Evolutionary conservation across 1,139 yeast species (phyloP).

Genomic region (Taphrina sp.): DNA sequence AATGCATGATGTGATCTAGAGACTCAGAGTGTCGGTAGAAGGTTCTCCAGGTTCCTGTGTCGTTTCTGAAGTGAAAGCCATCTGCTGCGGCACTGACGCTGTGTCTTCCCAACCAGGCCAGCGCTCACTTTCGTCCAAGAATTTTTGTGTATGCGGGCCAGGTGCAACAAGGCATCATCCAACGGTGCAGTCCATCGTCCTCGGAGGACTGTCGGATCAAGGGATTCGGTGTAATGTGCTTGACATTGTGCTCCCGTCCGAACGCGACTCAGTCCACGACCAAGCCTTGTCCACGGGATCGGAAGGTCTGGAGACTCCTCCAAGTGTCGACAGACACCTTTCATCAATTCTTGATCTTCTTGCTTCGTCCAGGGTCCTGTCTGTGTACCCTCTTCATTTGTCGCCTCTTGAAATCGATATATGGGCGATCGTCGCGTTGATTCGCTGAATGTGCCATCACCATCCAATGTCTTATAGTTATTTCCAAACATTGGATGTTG

Average conservation of each 20-base stretch:
- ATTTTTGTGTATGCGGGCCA: slow-evolving; percentile 72
- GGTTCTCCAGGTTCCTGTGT: too few relatives aligned
- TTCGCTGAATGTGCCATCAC: too few relatives aligned
- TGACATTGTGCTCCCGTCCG: slow-evolving; percentile 96
- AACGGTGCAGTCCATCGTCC: slow-evolving; percentile 81
- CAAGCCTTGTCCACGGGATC: slow-evolving; percentile 24
- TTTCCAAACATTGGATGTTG: too few relatives aligned
- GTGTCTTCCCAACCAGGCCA: slow-evolving; percentile 2
- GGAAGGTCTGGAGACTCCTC: too few relatives aligned
- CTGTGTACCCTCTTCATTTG: too few relatives aligned
- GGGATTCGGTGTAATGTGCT: slow-evolving; percentile 80
- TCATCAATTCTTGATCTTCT: slow-evolving; percentile 6
- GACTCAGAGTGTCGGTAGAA: too few relatives aligned
- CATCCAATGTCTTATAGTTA: too few relatives aligned
- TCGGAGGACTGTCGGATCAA: slow-evolving; percentile 77
- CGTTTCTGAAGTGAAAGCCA: too few relatives aligned
- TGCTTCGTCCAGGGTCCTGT: slow-evolving; percentile 14
- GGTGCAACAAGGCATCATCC: slow-evolving; percentile 63
- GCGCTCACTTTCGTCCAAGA: slow-evolving; percentile 57
- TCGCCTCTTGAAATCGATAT: too few relatives aligned
- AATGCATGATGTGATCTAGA: too few relatives aligned
- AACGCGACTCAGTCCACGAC: slow-evolving; percentile 6
- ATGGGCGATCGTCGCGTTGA: too few relatives aligned
- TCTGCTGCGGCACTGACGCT: slow-evolving; percentile 14
- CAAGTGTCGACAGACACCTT: too few relatives aligned